Base-by-base conservation (phyloP, 2,329 filamentous ascomycete genomes). In the Xylariaceae sp. region DNA sequence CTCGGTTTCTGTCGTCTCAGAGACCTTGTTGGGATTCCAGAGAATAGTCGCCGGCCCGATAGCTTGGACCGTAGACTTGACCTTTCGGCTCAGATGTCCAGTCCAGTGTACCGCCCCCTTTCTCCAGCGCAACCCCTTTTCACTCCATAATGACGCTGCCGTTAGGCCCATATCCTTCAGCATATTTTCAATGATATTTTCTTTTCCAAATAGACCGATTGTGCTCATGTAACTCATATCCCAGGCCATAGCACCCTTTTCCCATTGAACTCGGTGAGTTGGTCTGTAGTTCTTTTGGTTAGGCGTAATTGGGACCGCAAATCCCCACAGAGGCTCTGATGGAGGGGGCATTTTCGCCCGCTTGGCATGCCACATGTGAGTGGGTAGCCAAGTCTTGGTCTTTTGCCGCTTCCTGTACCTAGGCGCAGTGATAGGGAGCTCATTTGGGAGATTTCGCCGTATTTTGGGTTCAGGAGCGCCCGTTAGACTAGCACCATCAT, bases 211-310 rank as follows among this genome's bases (percentile, higher is more conserved):
- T 2, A 97, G 72, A 11, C 87, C 82, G 64, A 97, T 88, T 1
- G 91, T 96, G 66, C 90, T 89, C 78, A 94, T 88, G 72, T 97
- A 99, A 72, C 92, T 97, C 78, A 86, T 90, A 74, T 99, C 94
- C 92, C 93, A 97, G 0, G 87, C 87, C 49, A 97, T 79, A 18
- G 88, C 88, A 4, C 94, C 92, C 64, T 87, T 84, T 55, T 87
- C 81, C 34, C 86, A 86, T 55, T 86, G 84, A 18, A 90, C 88
- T 64, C 92, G 85, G 76, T 97, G 92, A 0, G 90, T 94, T 51
- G 90, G 85, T 54, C 94, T 81, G 72, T 97, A 97, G 55, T 88
- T 87, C 77, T 99, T 99, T 70, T 91, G 87, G 34, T 89, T 95
- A 0, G 93, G 91, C 3, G 89, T 91, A 64, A 96, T 73, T 0